These are phyloP conservation scores for Farysia itapuensis DNA, from an alignment of 1,284 basidiomycete species.

Conservation along the genomic window DNA sequence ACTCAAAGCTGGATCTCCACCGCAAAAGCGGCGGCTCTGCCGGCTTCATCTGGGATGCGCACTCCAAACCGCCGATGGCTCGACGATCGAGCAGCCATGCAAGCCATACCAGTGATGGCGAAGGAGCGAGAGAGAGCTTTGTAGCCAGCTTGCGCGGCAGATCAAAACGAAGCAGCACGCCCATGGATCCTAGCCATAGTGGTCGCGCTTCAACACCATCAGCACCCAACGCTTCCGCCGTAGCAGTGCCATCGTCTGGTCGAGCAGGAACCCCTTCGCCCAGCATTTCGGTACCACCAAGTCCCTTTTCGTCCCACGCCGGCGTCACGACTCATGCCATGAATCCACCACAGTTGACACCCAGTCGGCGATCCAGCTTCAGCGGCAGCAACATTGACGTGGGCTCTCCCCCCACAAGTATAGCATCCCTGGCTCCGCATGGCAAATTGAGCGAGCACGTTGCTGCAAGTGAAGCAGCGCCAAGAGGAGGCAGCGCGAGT, in stretches of 20 bases:
- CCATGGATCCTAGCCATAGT: slow-evolving; percentile 35
- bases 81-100: slow-evolving; percentile 51
- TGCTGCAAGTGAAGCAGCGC: slow-evolving; percentile 9
- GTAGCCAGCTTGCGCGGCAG: slow-evolving; percentile 40
- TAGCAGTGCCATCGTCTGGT: slow-evolving; percentile 8
- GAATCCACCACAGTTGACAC: slow-evolving; percentile 53
- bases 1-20: slow-evolving; percentile 45
- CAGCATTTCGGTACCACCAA: slow-evolving; percentile 31
- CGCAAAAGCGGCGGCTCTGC: slow-evolving; percentile 38
- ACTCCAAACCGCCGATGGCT: slow-evolving; percentile 43
- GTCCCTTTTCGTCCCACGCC: slow-evolving; percentile 32
- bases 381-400: slow-evolving; percentile 51
- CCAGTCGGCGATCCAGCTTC: slow-evolving; percentile 52
- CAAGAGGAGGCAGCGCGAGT: slow-evolving; percentile 25
- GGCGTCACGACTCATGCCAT: slow-evolving; percentile 35
- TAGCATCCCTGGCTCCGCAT: slow-evolving; percentile 38
- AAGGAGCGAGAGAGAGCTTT: slow-evolving; percentile 33
- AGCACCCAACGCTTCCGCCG: neutral
- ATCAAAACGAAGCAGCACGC: slow-evolving; percentile 45
- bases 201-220: slow-evolving; percentile 23
- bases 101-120: slow-evolving; percentile 45
- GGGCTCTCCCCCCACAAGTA: slow-evolving; percentile 51
- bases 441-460: slow-evolving; percentile 1
- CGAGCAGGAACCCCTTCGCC: slow-evolving; percentile 41
- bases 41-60: slow-evolving; percentile 43